phyloP scores from a whole-genome alignment of 805 yeast genomes.

The Candida takata region DNA sequence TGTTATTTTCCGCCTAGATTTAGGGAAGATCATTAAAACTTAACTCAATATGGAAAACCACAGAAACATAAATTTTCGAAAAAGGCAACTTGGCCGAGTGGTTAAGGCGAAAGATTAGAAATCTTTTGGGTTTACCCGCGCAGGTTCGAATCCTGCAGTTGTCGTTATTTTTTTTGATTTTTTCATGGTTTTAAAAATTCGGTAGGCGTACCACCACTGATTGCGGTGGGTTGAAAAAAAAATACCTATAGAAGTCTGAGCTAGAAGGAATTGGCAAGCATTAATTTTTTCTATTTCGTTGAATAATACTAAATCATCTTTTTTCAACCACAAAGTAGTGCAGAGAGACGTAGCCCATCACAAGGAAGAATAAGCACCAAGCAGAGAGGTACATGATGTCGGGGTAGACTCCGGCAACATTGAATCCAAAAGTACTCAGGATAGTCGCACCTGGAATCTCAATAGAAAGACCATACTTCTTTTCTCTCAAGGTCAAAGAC shows the following conservation, averaged over 20 bases:
- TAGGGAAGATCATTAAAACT: too few species aligned
- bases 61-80: too few species aligned
- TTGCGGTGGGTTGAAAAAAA: too few species aligned
- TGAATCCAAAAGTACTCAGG: slow-evolving; percentile 89
- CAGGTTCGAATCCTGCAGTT: slow-evolving; percentile 71
- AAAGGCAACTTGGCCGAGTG: slow-evolving; percentile 53
- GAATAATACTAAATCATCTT: slow-evolving; percentile 22
- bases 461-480: slow-evolving; percentile 86
- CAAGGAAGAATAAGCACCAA: slow-evolving; percentile 51
- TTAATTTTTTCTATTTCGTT: too few species aligned
- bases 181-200: too few species aligned
- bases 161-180: slow-evolving; percentile 36
- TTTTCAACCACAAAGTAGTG: slow-evolving; percentile 70
- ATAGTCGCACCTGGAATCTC: slow-evolving; percentile 98
- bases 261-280: too few species aligned
- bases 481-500: slow-evolving; percentile 74
- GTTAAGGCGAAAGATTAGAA: slow-evolving; percentile 60
- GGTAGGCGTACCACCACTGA: too few species aligned
- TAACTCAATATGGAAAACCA: too few species aligned
- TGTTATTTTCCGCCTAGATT: too few species aligned
- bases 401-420: slow-evolving; percentile 63
- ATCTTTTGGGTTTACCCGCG: slow-evolving; percentile 57
- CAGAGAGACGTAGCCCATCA: slow-evolving; percentile 69
- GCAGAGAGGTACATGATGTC: slow-evolving; percentile 58
- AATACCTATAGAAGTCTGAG: too few species aligned